Evolutionary conservation across 192 early-diverging fungal species (phyloP), one percentile per base, ranked within the genome.

Genomic region (Rhizophagus sp.): DNA sequence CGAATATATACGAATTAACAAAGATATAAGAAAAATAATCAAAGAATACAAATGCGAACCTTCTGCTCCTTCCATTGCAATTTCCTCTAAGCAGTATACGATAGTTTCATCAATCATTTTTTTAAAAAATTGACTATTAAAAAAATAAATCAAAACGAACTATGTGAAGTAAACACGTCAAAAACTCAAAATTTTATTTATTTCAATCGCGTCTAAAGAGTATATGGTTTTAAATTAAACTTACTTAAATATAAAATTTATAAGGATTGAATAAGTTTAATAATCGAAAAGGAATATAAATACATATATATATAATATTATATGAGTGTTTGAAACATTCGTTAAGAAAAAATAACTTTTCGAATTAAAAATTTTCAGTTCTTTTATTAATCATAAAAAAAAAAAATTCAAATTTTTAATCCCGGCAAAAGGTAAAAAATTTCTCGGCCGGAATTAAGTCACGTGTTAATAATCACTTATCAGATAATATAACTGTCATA

Each of bases 31-130:
- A 47, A 12, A 47, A 1, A 47, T 12, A 47, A 12, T 47, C 11
- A 47, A 47, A 47, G 44, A 47, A 12, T 11, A 19, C 49, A 30
- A 22, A 3, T 17, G 1, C 85, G 62, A 80, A 86, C 90, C 90
- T 71, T 81, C 71, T 4, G 81, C 80, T 22, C 89, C 90, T 52
- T 92, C 90, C 13, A 92, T 75, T 2, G 90, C 88, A 8, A 89
- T 80, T 80, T 91, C 90, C 25, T 87, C 87, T 33, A 89, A 86
- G 12, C 89, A 81, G 67, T 77, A 79, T 39, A 84, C 75, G 63
- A 89, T 85, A 36, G 88, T 70, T 66, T 88, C 88, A 75, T 90
- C 89, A 88, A 90, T 88, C 76, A 78, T 78, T 76, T 76, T 30
- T 76, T 19, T 22, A 47, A 71, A 3, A 22, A 22, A 22, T 57